Base-by-base conservation (phyloP, 208 protist species). In the Acanthamoeba triangularis region DNA sequence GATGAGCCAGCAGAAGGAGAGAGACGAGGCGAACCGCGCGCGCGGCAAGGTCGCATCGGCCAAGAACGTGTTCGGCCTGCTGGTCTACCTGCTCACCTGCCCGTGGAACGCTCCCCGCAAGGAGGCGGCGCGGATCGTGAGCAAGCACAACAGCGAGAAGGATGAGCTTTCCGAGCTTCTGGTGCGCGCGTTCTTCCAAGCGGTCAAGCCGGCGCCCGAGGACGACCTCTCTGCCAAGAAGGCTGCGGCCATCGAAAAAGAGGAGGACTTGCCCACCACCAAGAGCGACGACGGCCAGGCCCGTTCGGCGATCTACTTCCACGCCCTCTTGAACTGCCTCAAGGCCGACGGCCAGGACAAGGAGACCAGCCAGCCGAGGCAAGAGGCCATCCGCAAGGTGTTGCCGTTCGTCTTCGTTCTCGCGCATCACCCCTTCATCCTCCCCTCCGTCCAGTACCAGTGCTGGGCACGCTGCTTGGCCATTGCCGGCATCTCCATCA, bases 41-140 rank as follows among this genome's bases (percentile, higher is more conserved):
- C 80, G 80, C 10, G 80, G 80, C 80, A 88, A 88, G 52, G 23
- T 63, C 44, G 33, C 16, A 1, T 88, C 80, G 41, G 30, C 80
- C 49, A 88, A 88, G 80, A 88, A 88, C 52, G 80, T 88, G 80
- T 94, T 94, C 49, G 88, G 65, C 41, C 69, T 80, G 47, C 65
- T 94, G 11, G 69, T 94, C 35, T 80, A 94, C 10, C 35, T 94
- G 35, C 69, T 94, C 44, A 94, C 88, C 23, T 94, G 63, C 65
- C 41, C 61, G 44, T 94, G 69, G 61, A 80, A 18, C 44, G 28
- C 41, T 0, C 20, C 49, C 10, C 61, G 88, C 28, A 80, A 76
- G 63, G 88, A 94, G 25, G 69, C 69, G 25, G 49, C 88, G 18
- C 23, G 52, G 2, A 35, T 94, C 63, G 88, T 94, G 65, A 41